Conservation (phyloP, 352 stramenopile species). For the Blastocystis sp. region DNA sequence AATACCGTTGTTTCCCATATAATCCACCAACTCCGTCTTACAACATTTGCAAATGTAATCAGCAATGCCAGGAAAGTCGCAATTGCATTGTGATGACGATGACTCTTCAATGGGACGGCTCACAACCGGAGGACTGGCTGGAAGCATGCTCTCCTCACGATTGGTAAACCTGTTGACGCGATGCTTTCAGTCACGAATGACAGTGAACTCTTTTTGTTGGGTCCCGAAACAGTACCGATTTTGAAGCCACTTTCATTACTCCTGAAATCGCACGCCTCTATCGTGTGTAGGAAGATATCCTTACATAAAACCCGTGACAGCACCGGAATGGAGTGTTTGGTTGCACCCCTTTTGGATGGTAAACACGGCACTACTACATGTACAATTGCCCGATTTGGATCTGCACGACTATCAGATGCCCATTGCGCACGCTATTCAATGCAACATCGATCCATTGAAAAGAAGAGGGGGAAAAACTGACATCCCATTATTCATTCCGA, state of each 20-base stretch:
- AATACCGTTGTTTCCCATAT: not conserved
- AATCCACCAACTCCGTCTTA: not conserved
- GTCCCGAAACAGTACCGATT: not conserved
- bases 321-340: too few species aligned
- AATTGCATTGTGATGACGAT: not conserved
- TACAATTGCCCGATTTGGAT: too few species aligned
- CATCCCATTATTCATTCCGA: too few species aligned
- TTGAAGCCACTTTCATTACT: not conserved
- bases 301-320: too few species aligned
- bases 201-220: not conserved
- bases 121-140: not conserved
- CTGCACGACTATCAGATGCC: too few species aligned
- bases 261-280: not conserved
- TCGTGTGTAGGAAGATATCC: not conserved
- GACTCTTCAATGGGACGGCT: not conserved
- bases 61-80: conserved; percentile 14
- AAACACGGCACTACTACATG: too few species aligned
- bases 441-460: too few species aligned
- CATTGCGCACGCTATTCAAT: too few species aligned
- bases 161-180: not conserved
- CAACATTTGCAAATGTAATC: conserved; percentile 4
- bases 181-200: not conserved
- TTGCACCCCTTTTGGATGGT: too few species aligned
- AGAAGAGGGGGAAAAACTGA: too few species aligned
- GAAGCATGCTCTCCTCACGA: not conserved